Percentiles rank a stretch among this genome's conserved stretches.
Evolutionary conservation across 345 rosid species (phyloP).

Genomic region (Balakata baccata): DNA sequence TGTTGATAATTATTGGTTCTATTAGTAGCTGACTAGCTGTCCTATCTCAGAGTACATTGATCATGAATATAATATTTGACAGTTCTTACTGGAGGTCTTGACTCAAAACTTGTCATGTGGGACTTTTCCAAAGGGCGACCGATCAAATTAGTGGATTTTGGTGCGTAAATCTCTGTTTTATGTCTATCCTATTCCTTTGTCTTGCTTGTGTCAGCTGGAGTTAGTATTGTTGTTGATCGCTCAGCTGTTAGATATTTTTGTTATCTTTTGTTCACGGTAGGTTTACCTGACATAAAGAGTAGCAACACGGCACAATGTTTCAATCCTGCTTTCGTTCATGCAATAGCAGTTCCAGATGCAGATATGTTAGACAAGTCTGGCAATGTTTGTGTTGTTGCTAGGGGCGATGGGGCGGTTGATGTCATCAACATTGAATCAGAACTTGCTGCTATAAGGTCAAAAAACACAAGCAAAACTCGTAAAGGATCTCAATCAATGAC

Average conservation of each 20-base stretch:
- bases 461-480: constrained; percentile 33
- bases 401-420: constrained; percentile 76
- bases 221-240: neutral
- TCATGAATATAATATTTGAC: constrained; percentile 14
- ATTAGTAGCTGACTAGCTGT: neutral
- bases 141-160: constrained; percentile 62
- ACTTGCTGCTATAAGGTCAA: constrained; percentile 41
- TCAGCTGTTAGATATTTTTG: neutral
- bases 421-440: constrained; percentile 69
- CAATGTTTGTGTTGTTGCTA: constrained; percentile 67
- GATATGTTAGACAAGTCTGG: constrained; percentile 67
- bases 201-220: neutral
- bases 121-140: constrained; percentile 88
- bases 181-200: neutral
- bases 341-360: constrained; percentile 67
- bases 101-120: constrained; percentile 85
- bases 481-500: constrained; percentile 59
- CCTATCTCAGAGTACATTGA: neutral
- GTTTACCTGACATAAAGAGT: constrained; percentile 36
- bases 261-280: constrained; percentile 33
- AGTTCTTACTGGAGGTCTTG: constrained; percentile 89
- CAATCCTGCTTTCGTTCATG: constrained; percentile 91
- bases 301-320: constrained; percentile 52
- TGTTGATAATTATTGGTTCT: constrained; percentile 8
- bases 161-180: constrained; percentile 32